phyloP scores from a whole-genome alignment of 257 asterid species.

The Lithospermum erythrorhizon region DNA sequence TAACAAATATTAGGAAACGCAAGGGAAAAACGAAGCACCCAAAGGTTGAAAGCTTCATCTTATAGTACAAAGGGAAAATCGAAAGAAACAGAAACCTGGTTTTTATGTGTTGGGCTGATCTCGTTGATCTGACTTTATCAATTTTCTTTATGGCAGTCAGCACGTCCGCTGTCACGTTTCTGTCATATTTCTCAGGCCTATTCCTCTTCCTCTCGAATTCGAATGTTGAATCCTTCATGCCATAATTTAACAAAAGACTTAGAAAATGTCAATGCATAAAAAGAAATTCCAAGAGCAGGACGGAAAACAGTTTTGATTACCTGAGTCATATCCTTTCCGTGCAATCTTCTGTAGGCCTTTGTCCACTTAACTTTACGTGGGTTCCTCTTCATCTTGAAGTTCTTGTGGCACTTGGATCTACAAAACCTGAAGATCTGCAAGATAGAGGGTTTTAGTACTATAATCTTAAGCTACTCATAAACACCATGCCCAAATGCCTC shows the following conservation, averaged over 20 bases:
- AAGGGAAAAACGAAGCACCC: neutral
- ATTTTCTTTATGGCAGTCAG: conserved; percentile 75
- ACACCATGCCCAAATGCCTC: too few species aligned
- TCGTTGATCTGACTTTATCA: conserved; percentile 57
- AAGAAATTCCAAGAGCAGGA: neutral
- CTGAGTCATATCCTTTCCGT: conserved; percentile 79
- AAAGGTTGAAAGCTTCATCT: neutral
- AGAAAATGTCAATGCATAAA: neutral
- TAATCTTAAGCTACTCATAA: neutral
- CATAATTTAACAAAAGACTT: neutral
- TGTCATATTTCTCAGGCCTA: conserved; percentile 80
- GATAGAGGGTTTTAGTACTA: neutral
- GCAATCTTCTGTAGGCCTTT: conserved; percentile 9
- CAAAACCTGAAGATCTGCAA: conserved; percentile 1
- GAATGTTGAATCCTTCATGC: conserved; percentile 72
- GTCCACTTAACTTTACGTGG: conserved; percentile 11
- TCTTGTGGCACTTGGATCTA: conserved; percentile 10
- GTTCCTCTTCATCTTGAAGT: conserved; percentile 12
- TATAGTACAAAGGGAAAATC: neutral
- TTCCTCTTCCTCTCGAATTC: conserved; percentile 88
- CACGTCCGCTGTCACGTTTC: conserved; percentile 54
- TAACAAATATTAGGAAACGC: conserved; percentile 4
- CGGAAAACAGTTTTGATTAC: conserved; percentile 18
- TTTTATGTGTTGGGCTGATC: conserved; percentile 46
- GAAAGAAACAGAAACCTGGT: conserved; percentile 35